phyloP scores from a whole-genome alignment of 176 grass and related monocot genomes.

The Rhipidocladum racemiflorum region DNA sequence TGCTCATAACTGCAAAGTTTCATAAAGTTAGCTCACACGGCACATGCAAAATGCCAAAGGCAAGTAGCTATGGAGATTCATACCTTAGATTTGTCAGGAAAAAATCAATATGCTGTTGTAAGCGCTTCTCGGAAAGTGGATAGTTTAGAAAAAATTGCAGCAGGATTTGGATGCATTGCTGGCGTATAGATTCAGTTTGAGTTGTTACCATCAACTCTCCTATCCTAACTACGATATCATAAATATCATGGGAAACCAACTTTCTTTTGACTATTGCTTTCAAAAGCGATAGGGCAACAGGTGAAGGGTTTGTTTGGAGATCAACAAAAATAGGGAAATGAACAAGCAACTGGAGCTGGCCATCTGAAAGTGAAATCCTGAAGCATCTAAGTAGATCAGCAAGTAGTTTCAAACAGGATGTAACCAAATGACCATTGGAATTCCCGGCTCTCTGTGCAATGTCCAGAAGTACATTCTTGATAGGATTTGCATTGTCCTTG shows the following conservation, averaged over 20 bases:
- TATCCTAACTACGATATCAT: constrained; percentile 82
- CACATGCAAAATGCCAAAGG: not conserved
- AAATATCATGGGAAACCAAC: constrained; percentile 80
- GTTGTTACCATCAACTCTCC: constrained; percentile 90
- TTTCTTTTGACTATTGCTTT: constrained; percentile 84
- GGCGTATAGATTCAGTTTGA: constrained; percentile 67
- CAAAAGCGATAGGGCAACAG: constrained; percentile 75
- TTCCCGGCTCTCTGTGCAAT: constrained; percentile 79
- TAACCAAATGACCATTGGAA: constrained; percentile 66
- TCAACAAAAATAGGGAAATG: constrained; percentile 84
- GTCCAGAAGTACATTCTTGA: constrained; percentile 80
- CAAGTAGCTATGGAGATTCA: constrained; percentile 5
- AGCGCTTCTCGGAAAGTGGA: constrained; percentile 73
- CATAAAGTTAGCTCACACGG: not conserved
- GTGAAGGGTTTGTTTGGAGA: constrained; percentile 87
- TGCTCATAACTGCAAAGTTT: constrained; percentile 76
- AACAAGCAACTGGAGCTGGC: constrained; percentile 72
- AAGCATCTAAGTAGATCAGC: constrained; percentile 67
- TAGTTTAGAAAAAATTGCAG: constrained; percentile 89
- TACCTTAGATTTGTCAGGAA: constrained; percentile 85
- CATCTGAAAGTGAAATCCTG: constrained; percentile 77
- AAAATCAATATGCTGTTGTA: constrained; percentile 96
- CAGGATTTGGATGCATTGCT: constrained; percentile 79
- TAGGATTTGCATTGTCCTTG: constrained; percentile 54
- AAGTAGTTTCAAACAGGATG: constrained; percentile 78